Evolutionary conservation across 768 basidiomycete species (phyloP), one percentile per base, ranked within the genome.

Genomic region (Psilocybe sp.): DNA sequence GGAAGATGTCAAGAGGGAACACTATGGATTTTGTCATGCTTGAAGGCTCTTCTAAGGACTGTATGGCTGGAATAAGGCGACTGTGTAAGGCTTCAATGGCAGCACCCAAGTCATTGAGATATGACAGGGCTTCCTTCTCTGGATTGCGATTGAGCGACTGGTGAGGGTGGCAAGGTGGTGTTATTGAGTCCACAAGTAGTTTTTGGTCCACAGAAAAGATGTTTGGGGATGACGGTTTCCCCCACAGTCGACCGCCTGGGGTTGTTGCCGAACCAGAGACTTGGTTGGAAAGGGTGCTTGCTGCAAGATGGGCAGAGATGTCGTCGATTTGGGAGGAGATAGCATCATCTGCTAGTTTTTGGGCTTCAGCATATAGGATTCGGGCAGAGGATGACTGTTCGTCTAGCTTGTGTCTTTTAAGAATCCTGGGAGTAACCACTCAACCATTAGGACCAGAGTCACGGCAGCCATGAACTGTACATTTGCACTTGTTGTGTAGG

Each of bases 181-280:
- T 19, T 48, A 10, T 15, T 2, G 16, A 9, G 31, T 48, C 12
- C 34, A 18, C 11, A 15, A 31, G 47, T 1, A 14, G 35, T 2
- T 5, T 6, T 20, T 31, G 15, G 35, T 16, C 3, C 2, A 11
- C 19, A 40, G 23, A 37, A 15, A 11, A 40, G 19, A 10, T 31
- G n/a, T 28, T 40, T 37, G 38, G 10, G 19, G 7, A 4, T 33
- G 7, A 15, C 28, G 36, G 13, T 39, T 41, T n/a, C 4, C 38
- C 37, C 47, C 47, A 48, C 18, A 48, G 13, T 6, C 37, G 47
- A 40, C 47, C 47, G 15, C 47, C 47, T 12, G 47, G 47, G 10
- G 5, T 19, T 7, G 18, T 15, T 10, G 37, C 40, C 5, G 12
- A 23, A 12, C 47, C 47, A 18, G 37, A 40, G 11, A 41, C 37